Base-by-base conservation (phyloP, 139 green algal genomes). In the Coelastrella sp. region DNA sequence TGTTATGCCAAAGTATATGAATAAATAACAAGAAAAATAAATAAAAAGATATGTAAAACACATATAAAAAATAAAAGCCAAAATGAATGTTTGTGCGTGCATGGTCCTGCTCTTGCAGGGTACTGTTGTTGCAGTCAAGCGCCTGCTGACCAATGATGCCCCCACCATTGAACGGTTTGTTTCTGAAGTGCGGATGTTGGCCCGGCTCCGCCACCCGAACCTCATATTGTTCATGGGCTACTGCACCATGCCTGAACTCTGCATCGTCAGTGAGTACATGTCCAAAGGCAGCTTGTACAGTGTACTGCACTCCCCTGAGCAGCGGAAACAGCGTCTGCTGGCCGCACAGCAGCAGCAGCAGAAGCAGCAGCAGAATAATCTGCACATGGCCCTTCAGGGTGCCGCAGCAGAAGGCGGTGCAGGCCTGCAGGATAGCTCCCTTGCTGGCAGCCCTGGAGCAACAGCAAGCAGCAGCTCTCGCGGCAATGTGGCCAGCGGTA, bases 191-290 rank as follows among this genome's bases (percentile, higher is more conserved):
- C 75, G 81, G 72, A 59, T 96, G 83, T 87, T 96, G 20, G 91
- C 91, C 0, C 85, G 92, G 0, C 87, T 96, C 25, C 89, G 94
- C 3, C 94, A 96, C 81, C 94, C 94, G 8, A 96, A 96, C 88
- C 90, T 97, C 59, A 92, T 96, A 59, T 85, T 96, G 61, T 96
- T 96, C 89, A 96, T 96, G 82, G 94, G 94, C 66, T 96, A 92
- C 82, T 94, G 91, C 84, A 90, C 59, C 4, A 86, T 78, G 87
- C 84, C 84, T n/a, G 84, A 88, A 68, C 84, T 88, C 19, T 88
- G 84, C 68, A 88, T 88, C 8, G 56, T 88, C 35, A 81, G 68
- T 35, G 84, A 88, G 56, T 88, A 61, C 68, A 88, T 88, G 84
- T 72, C 35, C 68, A 88, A 88, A 22, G 84, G 84, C 84, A 88